Percentiles rank a stretch among this genome's conserved stretches.
Evolutionary conservation across 768 basidiomycete species (phyloP).

Genomic region (Boletus pseudo-olivaceus): DNA sequence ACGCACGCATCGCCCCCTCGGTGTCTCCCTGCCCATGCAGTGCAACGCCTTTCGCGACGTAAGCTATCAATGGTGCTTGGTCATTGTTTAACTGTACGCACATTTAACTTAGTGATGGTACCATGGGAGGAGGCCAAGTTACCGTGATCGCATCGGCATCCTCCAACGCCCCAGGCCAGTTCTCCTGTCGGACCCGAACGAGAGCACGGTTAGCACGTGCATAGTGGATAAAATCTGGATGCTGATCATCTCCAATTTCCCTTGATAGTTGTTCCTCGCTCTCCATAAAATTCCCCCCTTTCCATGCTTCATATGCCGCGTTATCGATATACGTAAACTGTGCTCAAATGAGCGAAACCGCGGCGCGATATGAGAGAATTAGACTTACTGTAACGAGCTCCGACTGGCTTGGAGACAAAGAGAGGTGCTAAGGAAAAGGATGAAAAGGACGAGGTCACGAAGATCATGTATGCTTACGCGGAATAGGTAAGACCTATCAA

Average conservation of each 20-base stretch:
- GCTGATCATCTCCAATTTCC: conserved; percentile 6
- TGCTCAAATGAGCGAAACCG: not conserved
- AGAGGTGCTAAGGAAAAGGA: not conserved
- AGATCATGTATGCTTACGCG: not conserved
- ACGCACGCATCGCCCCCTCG: not conserved
- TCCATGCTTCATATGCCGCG: conserved; percentile 2
- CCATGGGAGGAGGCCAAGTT: not conserved
- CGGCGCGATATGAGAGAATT: not conserved
- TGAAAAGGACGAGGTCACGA: not conserved
- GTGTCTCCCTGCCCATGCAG: not conserved
- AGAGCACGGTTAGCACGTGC: conserved; percentile 14
- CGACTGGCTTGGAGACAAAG: not conserved
- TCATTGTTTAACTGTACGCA: not conserved
- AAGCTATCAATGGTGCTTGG: not conserved
- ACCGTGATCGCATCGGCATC: conserved; percentile 5
- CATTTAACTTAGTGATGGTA: not conserved
- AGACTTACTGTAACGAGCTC: conserved; percentile 8
- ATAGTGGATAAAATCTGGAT: not conserved
- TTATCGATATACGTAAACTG: conserved; percentile 15
- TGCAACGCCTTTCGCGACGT: conserved; percentile 5
- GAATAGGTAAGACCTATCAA: not conserved
- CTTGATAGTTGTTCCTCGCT: conserved; percentile 6
- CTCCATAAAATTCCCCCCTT: not conserved
- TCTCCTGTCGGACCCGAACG: conserved; percentile 3
- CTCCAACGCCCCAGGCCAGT: conserved; percentile 5